Conservation (phyloP, 345 rosid species). For the Pseudoturritis turrita region DNA sequence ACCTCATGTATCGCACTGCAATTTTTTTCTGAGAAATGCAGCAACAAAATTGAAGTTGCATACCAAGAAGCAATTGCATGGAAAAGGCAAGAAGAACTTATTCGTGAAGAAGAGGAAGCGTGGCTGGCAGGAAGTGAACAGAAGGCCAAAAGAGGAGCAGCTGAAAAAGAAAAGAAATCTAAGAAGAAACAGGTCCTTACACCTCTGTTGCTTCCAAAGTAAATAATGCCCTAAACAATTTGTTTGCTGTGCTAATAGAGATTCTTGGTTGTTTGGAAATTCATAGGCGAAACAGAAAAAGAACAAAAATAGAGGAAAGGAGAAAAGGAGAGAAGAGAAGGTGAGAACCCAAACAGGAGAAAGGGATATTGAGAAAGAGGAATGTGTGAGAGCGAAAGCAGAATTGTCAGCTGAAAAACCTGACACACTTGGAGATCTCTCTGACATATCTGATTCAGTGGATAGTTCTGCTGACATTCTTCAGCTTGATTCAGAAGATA, state of each 20-base stretch:
- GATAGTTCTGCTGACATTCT: constrained; percentile 54
- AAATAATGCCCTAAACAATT: not conserved
- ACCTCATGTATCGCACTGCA: constrained; percentile 20
- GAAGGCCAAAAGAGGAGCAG: constrained; percentile 66
- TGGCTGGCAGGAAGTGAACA: constrained; percentile 78
- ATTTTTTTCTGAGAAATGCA: constrained; percentile 36
- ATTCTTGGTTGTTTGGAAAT: constrained; percentile 10
- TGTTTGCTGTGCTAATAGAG: constrained; percentile 6
- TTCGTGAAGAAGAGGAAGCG: constrained; percentile 92
- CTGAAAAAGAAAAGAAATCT: constrained; percentile 72
- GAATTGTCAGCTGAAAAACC: constrained; percentile 51
- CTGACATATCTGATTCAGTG: constrained; percentile 72
- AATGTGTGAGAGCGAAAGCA: constrained; percentile 34
- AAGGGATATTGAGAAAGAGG: constrained; percentile 46
- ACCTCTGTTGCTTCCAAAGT: not conserved
- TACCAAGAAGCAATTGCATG: constrained; percentile 94
- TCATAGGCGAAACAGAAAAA: constrained; percentile 77
- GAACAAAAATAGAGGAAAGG: constrained; percentile 71
- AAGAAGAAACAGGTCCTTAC: constrained; percentile 79
- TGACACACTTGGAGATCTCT: constrained; percentile 53
- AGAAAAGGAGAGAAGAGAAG: constrained; percentile 71
- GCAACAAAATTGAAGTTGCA: constrained; percentile 85
- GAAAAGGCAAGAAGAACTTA: constrained; percentile 92
- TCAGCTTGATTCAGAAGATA: constrained; percentile 75
- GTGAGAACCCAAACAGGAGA: constrained; percentile 26